These are phyloP conservation scores for Murraya koenigii DNA, from an alignment of 345 rosid genomes.

Conservation along the genomic window DNA sequence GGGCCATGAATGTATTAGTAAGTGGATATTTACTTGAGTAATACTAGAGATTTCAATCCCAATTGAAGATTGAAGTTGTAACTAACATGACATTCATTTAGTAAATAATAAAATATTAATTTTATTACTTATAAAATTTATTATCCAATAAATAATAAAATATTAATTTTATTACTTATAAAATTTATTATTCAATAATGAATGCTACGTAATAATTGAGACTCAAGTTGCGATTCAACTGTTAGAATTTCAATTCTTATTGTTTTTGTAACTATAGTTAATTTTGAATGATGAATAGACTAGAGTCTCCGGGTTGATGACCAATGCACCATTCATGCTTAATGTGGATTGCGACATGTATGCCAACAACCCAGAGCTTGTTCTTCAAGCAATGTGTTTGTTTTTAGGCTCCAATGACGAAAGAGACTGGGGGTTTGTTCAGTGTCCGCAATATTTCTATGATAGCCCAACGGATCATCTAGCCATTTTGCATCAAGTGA, in stretches of 20 bases:
- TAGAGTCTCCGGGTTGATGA: slow-evolving; percentile 68
- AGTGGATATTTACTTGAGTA: not conserved
- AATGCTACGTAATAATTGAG: too few species aligned
- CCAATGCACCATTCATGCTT: slow-evolving; percentile 70
- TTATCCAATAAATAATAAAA: too few species aligned
- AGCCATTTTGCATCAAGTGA: slow-evolving; percentile 19
- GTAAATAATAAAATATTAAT: too few species aligned
- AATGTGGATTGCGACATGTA: slow-evolving; percentile 84
- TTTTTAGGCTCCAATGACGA: slow-evolving; percentile 22
- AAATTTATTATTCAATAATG: too few species aligned
- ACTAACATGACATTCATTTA: too few species aligned
- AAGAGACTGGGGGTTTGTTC: slow-evolving; percentile 44
- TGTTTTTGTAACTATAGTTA: too few species aligned
- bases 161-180: too few species aligned
- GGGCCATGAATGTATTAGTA: slow-evolving; percentile 80
- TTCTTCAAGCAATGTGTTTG: slow-evolving; percentile 50
- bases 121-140: too few species aligned
- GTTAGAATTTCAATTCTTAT: too few species aligned
- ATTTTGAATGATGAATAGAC: slow-evolving; percentile 25
- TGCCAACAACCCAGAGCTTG: slow-evolving; percentile 46
- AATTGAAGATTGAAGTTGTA: too few species aligned
- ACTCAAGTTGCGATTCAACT: too few species aligned
- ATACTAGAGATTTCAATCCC: too few species aligned
- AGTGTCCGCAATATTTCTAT: slow-evolving; percentile 49
- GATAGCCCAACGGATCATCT: slow-evolving; percentile 31